These are phyloP conservation scores for Pleomassaria siparia DNA, from an alignment of 2,329 filamentous ascomycete species.

Conservation along the genomic window DNA sequence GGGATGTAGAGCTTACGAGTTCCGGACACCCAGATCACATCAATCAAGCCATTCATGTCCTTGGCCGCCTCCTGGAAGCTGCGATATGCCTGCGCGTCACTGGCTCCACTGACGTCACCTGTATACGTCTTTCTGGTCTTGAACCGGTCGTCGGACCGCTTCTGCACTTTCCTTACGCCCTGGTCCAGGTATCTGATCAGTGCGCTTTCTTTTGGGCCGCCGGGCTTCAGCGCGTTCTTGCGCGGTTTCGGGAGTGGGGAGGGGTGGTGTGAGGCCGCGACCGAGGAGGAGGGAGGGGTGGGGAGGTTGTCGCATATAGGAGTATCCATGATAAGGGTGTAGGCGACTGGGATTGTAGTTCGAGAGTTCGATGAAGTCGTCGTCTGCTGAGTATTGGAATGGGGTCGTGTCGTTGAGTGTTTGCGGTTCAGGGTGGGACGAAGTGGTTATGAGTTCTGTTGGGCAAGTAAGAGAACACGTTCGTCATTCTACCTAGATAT, in stretches of 20 bases:
- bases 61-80: slow-evolving; percentile 69
- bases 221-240: slow-evolving; percentile 54
- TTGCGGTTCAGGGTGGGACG: slow-evolving; percentile 14
- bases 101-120: slow-evolving; percentile 49
- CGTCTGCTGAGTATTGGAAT: background rate
- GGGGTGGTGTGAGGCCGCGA: slow-evolving; percentile 42
- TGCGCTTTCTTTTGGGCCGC: slow-evolving; percentile 59
- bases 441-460: slow-evolving; percentile 5
- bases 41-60: slow-evolving; percentile 73
- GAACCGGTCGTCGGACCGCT: slow-evolving; percentile 31
- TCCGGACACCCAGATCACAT: slow-evolving; percentile 82
- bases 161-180: slow-evolving; percentile 42
- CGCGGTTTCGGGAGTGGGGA: slow-evolving; percentile 56
- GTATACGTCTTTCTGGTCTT: slow-evolving; percentile 49
- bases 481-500: slow-evolving; percentile 17
- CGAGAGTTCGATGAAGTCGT: background rate
- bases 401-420: background rate
- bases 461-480: slow-evolving; percentile 17
- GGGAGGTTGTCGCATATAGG: slow-evolving; percentile 31
- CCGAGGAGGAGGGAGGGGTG: slow-evolving; percentile 54
- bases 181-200: slow-evolving; percentile 61
- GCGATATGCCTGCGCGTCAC: slow-evolving; percentile 54
- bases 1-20: slow-evolving; percentile 65
- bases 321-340: background rate
- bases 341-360: background rate